These are phyloP conservation scores for Casuarina cunninghamiana DNA, from an alignment of 306 rosid genomes.

Conservation along the genomic window DNA sequence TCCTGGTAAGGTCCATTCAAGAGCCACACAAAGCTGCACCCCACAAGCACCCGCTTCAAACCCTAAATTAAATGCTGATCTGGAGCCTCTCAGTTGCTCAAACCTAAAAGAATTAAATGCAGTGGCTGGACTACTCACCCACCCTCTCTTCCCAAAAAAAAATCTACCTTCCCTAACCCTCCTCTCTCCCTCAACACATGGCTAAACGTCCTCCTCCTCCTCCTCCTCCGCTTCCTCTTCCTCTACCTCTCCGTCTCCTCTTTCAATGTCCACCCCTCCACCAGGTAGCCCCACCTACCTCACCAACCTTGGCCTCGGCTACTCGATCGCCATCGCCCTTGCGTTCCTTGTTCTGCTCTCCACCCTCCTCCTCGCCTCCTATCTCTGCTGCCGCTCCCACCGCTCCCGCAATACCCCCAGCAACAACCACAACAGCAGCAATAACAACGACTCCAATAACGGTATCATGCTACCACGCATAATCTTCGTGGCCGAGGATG, in stretches of 20 bases:
- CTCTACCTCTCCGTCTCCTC: conserved; percentile 21
- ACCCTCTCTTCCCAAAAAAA: conserved; percentile 42
- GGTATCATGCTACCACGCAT: conserved; percentile 73
- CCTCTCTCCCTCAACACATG: conserved; percentile 42
- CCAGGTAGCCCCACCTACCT: conserved; percentile 35
- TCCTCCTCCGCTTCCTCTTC: conserved; percentile 29
- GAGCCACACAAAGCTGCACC: background rate
- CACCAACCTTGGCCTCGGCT: conserved; percentile 61
- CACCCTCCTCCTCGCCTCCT: conserved; percentile 53
- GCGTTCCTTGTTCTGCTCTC: conserved; percentile 61
- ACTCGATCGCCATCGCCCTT: conserved; percentile 79
- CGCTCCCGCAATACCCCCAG: conserved; percentile 9
- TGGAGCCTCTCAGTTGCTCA: background rate
- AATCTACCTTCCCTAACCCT: conserved; percentile 30
- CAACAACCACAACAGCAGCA: background rate
- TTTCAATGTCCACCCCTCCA: conserved; percentile 34
- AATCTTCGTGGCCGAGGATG: conserved; percentile 77
- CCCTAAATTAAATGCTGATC: background rate
- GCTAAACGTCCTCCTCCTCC: conserved; percentile 37
- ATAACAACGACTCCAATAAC: conserved; percentile 24
- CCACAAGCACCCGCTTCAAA: background rate
- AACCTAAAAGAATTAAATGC: conserved; percentile 68
- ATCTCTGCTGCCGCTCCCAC: conserved; percentile 52
- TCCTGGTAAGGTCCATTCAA: too few species aligned
- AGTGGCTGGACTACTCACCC: conserved; percentile 63